Base-by-base conservation (phyloP, 2,329 filamentous ascomycete genomes). In the Paecilomyces variotii region DNA sequence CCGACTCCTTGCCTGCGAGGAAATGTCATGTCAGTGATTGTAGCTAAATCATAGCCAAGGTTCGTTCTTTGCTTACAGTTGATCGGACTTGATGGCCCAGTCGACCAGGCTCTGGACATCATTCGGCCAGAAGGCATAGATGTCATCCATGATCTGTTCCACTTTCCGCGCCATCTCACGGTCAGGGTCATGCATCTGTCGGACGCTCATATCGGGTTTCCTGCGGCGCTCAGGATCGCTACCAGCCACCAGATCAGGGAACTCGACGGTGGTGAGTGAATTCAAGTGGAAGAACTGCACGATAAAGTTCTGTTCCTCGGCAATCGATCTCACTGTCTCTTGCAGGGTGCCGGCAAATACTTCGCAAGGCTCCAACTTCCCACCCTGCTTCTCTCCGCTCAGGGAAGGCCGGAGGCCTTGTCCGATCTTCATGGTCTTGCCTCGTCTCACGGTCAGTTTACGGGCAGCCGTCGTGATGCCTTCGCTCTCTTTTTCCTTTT, bases 201-300 rank as follows among this genome's bases (percentile, higher is more conserved):
- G 86, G 35, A 85, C 80, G 67, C 82, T 86, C 45, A 97, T 76
- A 67, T 96, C 90, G 14, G 86, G 86, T 25, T 88, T 86, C 50
- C 82, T 81, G 53, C 93, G 85, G 39, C 87, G 81, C 50, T 86
- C 83, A 5, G 91, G 90, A 26, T 82, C 77, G 1, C 80, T 80
- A 1, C 83, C 81, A 24, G 83, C 80, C 19, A 97, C 87, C 2
- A 87, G 83, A 63, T 97, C 94, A 1, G 88, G 82, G 69, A 97
- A 97, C 69, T 97, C 92, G 14, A 84, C 76, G 35, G 86, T 87
- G 67, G 91, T 87, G 28, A 93, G 80, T 1, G 91, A 95, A n/a
- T 88, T 90, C 27, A 94, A 85, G 67, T 97, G 93, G 82, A 97
- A 97, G 73, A 97, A 94, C 65, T 96, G 91, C n/a, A 96, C 87